These are phyloP conservation scores for Athelia sp. DNA, from an alignment of 1,284 basidiomycete genomes.

Conservation along the genomic window DNA sequence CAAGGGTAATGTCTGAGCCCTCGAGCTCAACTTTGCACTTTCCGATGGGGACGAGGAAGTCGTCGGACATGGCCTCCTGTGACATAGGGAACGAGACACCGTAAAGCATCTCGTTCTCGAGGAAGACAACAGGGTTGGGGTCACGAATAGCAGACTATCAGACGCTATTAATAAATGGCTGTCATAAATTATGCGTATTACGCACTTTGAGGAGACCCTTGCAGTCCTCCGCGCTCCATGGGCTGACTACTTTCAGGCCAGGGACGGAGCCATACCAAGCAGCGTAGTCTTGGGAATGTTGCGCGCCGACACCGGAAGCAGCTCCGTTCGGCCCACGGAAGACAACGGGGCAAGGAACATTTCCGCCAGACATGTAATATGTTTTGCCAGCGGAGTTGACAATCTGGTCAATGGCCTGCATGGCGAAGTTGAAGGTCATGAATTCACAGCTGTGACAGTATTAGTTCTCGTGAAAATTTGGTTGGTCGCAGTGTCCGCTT, in stretches of 20 bases:
- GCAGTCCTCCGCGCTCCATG: conserved; percentile 97
- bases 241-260: conserved; percentile 96
- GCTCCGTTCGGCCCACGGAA: conserved; percentile 99
- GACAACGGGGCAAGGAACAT: conserved; percentile 95
- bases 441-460: conserved; percentile 82
- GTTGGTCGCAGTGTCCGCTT: conserved; percentile 16
- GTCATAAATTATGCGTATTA: too few relatives aligned
- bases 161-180: conserved; percentile 8
- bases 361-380: conserved; percentile 99
- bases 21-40: conserved; percentile 95
- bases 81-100: conserved; percentile 97
- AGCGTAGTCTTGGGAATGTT: conserved; percentile 90
- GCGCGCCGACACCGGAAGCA: conserved; percentile 92
- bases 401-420: conserved; percentile 99
- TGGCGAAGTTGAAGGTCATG: conserved; percentile 97
- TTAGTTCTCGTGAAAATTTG: conserved; percentile 7
- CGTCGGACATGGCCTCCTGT: conserved; percentile 89
- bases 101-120: conserved; percentile 99
- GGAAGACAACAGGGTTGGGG: conserved; percentile 96
- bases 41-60: conserved; percentile 94
- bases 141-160: conserved; percentile 90
- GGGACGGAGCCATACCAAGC: conserved; percentile 97
- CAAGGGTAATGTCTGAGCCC: conserved; percentile 92
- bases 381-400: conserved; percentile 99
- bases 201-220: conserved; percentile 93